These are phyloP conservation scores for Amphicarpaea edgeworthii DNA, from an alignment of 306 rosid genomes.

Conservation along the genomic window DNA sequence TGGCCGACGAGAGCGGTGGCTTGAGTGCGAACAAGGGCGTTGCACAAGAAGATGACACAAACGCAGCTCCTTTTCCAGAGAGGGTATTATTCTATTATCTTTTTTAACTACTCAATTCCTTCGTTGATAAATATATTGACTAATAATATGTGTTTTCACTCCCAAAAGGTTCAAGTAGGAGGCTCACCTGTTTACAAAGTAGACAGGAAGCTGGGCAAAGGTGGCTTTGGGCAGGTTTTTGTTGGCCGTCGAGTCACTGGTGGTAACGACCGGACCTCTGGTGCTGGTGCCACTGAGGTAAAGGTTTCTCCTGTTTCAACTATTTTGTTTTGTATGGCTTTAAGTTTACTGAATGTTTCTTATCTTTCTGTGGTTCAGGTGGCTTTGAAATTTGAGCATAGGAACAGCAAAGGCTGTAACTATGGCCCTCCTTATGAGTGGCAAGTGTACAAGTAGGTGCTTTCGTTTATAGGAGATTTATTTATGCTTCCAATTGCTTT, in stretches of 20 bases:
- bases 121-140: no score
- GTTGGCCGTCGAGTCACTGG: conserved; percentile 86
- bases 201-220: conserved; percentile 87
- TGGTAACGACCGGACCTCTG: conserved; percentile 73
- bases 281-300: conserved; percentile 84
- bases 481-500: not conserved
- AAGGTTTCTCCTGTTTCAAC: not conserved
- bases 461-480: not conserved
- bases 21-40: conserved; percentile 86
- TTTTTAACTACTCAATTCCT: not conserved
- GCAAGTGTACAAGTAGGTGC: conserved; percentile 95
- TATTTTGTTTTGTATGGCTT: conserved; percentile 4
- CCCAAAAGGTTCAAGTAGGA: conserved; percentile 84
- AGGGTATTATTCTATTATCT: conserved; percentile 52
- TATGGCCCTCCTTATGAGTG: conserved; percentile 97
- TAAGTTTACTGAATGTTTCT: conserved; percentile 13
- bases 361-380: conserved; percentile 67
- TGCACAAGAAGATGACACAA: conserved; percentile 83
- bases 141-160: not conserved
- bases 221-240: conserved; percentile 96
- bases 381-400: conserved; percentile 94
- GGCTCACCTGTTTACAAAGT: conserved; percentile 83
- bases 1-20: conserved; percentile 94
- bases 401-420: conserved; percentile 96
- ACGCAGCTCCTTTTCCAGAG: conserved; percentile 89